These are phyloP conservation scores for Epichloe gansuensis DNA, from an alignment of 2,329 filamentous ascomycete species.

Conservation along the genomic window DNA sequence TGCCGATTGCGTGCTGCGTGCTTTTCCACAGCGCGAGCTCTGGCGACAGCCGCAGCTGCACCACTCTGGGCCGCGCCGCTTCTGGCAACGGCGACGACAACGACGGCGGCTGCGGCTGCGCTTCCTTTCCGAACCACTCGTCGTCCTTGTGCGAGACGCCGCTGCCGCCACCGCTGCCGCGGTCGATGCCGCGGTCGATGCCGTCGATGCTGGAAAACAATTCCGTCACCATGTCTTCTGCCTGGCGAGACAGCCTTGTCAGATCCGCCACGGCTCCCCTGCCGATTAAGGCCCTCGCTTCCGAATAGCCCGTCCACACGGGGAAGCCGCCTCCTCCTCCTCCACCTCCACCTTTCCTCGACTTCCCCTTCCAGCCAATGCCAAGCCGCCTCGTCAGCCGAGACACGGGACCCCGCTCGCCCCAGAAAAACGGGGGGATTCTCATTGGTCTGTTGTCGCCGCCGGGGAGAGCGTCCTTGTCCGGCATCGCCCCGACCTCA, in stretches of 20 bases:
- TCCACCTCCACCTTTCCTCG: too few relatives aligned
- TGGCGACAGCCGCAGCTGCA: conserved; percentile 8
- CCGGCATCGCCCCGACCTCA: conserved; percentile 1
- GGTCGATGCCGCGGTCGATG: background rate
- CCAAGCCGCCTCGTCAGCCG: background rate
- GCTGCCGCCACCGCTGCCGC: background rate
- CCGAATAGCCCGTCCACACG: conserved; percentile 8
- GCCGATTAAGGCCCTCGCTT: conserved; percentile 8
- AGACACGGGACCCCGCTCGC: conserved; percentile 2
- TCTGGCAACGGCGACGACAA: background rate
- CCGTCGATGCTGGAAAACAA: conserved; percentile 7
- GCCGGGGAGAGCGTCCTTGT: conserved; percentile 1
- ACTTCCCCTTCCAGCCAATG: background rate
- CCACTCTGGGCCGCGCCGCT: conserved; percentile 4
- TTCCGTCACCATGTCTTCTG: conserved; percentile 5
- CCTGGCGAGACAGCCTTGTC: conserved; percentile 6
- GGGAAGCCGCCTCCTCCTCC: background rate
- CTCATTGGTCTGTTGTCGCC: background rate
- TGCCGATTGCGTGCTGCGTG: conserved; percentile 8
- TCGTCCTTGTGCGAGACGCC: background rate
- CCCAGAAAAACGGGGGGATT: conserved; percentile 9
- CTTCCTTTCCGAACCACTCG: background rate
- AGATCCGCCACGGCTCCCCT: conserved; percentile 8
- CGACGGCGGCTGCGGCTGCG: background rate
- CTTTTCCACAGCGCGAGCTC: conserved; percentile 10